Evolutionary conservation across 805 yeast species (phyloP).

Genomic region (Cyberlindnera xishuangbannaensis): DNA sequence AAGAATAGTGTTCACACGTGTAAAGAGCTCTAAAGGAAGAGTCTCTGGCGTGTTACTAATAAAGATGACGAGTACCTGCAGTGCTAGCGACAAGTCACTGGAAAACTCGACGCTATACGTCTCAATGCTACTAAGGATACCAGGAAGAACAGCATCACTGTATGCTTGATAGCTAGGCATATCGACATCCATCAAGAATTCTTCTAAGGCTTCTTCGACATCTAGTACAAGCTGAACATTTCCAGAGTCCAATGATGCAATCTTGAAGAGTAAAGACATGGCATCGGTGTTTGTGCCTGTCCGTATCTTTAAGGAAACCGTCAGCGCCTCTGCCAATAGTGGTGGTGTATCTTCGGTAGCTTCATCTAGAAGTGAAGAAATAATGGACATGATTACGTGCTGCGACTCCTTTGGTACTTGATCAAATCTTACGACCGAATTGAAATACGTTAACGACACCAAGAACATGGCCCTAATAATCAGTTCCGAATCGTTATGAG

Average conservation of each 20-base stretch:
- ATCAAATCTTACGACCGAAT: slow-evolving; percentile 29
- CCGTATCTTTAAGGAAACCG: slow-evolving; percentile 48
- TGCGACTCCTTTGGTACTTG: slow-evolving; percentile 20
- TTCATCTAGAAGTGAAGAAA: slow-evolving; percentile 38
- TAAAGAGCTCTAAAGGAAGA: slow-evolving; percentile 37
- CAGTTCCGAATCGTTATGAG: slow-evolving; percentile 27
- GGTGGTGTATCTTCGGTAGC: slow-evolving; percentile 80
- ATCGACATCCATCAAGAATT: slow-evolving; percentile 45
- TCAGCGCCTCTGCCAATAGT: slow-evolving; percentile 63
- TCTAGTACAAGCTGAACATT: slow-evolving; percentile 66
- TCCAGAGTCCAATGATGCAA: slow-evolving; percentile 69
- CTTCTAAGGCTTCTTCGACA: slow-evolving; percentile 62
- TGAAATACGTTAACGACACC: slow-evolving; percentile 49
- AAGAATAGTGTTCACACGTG: slow-evolving; percentile 38
- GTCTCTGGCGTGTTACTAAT: slow-evolving; percentile 37
- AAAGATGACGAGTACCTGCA: slow-evolving; percentile 50
- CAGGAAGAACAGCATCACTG: slow-evolving; percentile 50
- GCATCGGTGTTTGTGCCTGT: slow-evolving; percentile 25
- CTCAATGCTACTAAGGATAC: slow-evolving; percentile 35
- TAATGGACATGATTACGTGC: slow-evolving; percentile 24
- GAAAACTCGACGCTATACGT: slow-evolving; percentile 40
- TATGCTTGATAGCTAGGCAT: slow-evolving; percentile 38
- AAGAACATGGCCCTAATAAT: slow-evolving; percentile 30
- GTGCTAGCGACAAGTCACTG: slow-evolving; percentile 51
- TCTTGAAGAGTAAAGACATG: slow-evolving; percentile 51